Percentiles rank a stretch among this genome's conserved stretches.
These are phyloP conservation scores for Colletotrichum limetticola DNA, from an alignment of 2,329 filamentous ascomycete species.

Conservation along the genomic window DNA sequence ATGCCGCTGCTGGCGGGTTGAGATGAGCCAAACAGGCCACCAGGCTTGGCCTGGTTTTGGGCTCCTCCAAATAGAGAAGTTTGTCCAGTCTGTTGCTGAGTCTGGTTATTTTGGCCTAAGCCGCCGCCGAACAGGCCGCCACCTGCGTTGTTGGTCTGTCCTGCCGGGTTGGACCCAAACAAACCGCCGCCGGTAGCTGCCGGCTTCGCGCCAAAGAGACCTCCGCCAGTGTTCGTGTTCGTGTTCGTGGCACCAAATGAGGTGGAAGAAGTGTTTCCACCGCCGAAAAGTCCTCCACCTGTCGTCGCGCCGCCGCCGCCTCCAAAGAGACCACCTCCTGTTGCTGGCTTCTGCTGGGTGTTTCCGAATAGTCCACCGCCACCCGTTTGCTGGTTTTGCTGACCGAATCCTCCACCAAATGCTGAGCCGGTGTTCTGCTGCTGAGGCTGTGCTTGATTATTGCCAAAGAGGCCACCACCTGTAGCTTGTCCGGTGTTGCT, in stretches of 20 bases:
- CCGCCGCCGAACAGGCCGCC: conserved; percentile 66
- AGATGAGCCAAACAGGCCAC: conserved; percentile 63
- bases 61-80: conserved; percentile 62
- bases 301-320: conserved; percentile 40
- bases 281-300: conserved; percentile 51
- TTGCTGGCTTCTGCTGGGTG: conserved; percentile 35
- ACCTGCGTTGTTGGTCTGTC: conserved; percentile 42
- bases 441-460: conserved; percentile 39
- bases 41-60: conserved; percentile 65
- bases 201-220: conserved; percentile 56
- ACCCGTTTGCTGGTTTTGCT: conserved; percentile 38
- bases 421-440: conserved; percentile 37
- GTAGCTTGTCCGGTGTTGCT: conserved; percentile 47
- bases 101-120: conserved; percentile 42
- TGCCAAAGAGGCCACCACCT: conserved; percentile 52
- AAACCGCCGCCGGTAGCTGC: conserved; percentile 55
- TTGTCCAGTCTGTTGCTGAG: conserved; percentile 51
- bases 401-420: conserved; percentile 41
- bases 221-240: conserved; percentile 45
- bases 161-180: conserved; percentile 52
- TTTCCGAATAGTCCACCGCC: conserved; percentile 42
- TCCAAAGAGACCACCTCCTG: conserved; percentile 35
- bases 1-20: conserved; percentile 58
- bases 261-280: conserved; percentile 47
- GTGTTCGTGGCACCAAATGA: conserved; percentile 57